Conservation (phyloP, 2,329 filamentous ascomycete species). For the Tricladium varicosporioides region DNA sequence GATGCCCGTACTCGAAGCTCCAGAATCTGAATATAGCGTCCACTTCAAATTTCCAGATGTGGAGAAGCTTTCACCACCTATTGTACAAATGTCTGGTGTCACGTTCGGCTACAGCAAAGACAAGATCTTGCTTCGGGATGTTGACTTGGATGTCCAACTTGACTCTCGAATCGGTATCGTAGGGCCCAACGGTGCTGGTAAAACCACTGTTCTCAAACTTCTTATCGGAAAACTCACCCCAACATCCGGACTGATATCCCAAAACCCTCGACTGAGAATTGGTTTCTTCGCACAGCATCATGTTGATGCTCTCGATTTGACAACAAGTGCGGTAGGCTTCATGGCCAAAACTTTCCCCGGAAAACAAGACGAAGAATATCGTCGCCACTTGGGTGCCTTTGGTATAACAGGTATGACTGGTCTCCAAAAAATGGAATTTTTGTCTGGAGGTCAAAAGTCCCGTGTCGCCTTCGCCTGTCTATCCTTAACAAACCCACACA, state of each 20-base stretch:
- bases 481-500: slow-evolving; percentile 90
- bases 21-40: slow-evolving; percentile 91
- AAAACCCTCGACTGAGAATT: slow-evolving; percentile 82
- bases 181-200: slow-evolving; percentile 98
- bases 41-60: slow-evolving; percentile 98
- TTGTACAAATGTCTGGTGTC: slow-evolving; percentile 94
- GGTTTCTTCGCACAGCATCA: slow-evolving; percentile 99
- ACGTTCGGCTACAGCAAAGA: slow-evolving; percentile 84
- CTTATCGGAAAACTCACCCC: slow-evolving; percentile 83
- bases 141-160: slow-evolving; percentile 95
- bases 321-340: slow-evolving; percentile 85
- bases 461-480: slow-evolving; percentile 98
- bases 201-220: slow-evolving; percentile 98
- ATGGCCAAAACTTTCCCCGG: slow-evolving; percentile 93
- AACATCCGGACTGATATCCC: slow-evolving; percentile 77
- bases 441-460: slow-evolving; percentile 97
- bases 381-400: slow-evolving; percentile 87
- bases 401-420: slow-evolving; percentile 92
- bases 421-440: slow-evolving; percentile 88
- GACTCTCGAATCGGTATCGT: slow-evolving; percentile 98
- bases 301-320: slow-evolving; percentile 92
- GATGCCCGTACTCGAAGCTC: slow-evolving; percentile 88
- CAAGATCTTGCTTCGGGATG: slow-evolving; percentile 75
- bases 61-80: slow-evolving; percentile 94
- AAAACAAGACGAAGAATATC: slow-evolving; percentile 93